Evolutionary conservation across 2,329 filamentous ascomycete species (phyloP).

Genomic region (Colletotrichum liriopes): DNA sequence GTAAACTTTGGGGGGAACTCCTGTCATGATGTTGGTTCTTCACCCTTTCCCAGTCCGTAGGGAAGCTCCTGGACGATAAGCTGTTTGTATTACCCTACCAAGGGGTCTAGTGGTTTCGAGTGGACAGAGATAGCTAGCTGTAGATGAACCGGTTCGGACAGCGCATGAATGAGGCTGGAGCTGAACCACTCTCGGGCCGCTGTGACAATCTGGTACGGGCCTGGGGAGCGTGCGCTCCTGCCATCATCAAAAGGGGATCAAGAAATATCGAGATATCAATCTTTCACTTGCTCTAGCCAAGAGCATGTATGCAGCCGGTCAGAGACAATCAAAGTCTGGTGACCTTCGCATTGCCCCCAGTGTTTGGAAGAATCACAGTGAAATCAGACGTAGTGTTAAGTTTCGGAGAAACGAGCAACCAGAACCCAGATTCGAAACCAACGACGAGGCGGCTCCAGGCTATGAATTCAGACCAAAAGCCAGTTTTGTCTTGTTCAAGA

Average conservation of each 20-base stretch:
- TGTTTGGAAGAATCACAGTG: not conserved
- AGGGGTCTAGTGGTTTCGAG: conserved; percentile 18
- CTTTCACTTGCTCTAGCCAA: not conserved
- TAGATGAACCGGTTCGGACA: not conserved
- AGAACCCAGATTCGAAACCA: not conserved
- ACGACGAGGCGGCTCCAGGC: too few relatives aligned
- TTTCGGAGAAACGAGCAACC: not conserved
- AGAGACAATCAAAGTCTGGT: not conserved
- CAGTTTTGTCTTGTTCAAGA: not conserved
- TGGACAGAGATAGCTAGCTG: not conserved
- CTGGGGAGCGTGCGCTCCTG: not conserved
- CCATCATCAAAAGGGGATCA: too few relatives aligned
- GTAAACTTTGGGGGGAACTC: not conserved
- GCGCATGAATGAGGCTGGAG: conserved; percentile 25
- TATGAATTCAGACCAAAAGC: not conserved
- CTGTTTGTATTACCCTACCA: conserved; percentile 16
- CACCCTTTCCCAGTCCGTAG: not conserved
- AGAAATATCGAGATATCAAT: not conserved
- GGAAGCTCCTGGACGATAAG: conserved; percentile 7
- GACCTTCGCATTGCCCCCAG: not conserved
- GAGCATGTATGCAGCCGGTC: too few relatives aligned
- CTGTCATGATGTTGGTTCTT: not conserved
- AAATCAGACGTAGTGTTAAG: not conserved
- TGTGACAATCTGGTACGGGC: not conserved
- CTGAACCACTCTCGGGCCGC: not conserved